Percentiles rank a stretch among this genome's conserved stretches.
Evolutionary conservation across 1,284 basidiomycete genomes (phyloP).

Genomic region (Chalciporus sp.): DNA sequence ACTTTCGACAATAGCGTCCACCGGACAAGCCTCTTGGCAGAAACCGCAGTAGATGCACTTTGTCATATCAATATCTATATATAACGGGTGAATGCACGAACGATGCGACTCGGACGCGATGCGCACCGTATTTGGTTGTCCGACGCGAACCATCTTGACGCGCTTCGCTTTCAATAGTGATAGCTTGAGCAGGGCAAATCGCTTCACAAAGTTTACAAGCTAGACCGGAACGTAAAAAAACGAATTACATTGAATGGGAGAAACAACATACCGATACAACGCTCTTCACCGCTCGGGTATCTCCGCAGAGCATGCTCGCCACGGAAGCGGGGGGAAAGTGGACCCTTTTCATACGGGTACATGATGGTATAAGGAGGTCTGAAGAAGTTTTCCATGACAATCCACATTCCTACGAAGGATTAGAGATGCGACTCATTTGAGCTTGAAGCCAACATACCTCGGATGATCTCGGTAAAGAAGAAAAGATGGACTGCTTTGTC

Average conservation of each 20-base stretch:
- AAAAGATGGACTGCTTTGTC: constrained; percentile 97
- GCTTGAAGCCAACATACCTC: constrained; percentile 61
- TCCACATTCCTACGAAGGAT: constrained; percentile 85
- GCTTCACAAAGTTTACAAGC: constrained; percentile 99
- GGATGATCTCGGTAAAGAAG: constrained; percentile 98
- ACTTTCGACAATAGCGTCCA: constrained; percentile 99
- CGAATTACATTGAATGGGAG: background rate
- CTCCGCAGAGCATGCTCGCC: constrained; percentile 98
- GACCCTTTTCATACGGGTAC: constrained; percentile 98
- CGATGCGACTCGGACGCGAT: constrained; percentile 22
- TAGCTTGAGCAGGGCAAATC: constrained; percentile 99
- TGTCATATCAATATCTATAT: constrained; percentile 91
- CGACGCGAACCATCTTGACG: constrained; percentile 94
- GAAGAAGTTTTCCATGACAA: constrained; percentile 98
- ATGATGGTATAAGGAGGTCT: constrained; percentile 98
- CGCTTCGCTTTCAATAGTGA: constrained; percentile 98
- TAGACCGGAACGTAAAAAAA: constrained; percentile 35
- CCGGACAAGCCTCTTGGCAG: constrained; percentile 99
- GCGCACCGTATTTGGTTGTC: constrained; percentile 92
- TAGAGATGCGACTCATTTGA: background rate
- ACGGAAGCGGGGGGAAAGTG: constrained; percentile 95
- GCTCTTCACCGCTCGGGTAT: constrained; percentile 98
- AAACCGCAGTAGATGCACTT: constrained; percentile 98
- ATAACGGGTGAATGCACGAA: background rate
- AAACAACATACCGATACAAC: constrained; percentile 84